These are phyloP conservation scores for Aspergillus fructus DNA, from an alignment of 2,329 filamentous ascomycete genomes.

Conservation along the genomic window DNA sequence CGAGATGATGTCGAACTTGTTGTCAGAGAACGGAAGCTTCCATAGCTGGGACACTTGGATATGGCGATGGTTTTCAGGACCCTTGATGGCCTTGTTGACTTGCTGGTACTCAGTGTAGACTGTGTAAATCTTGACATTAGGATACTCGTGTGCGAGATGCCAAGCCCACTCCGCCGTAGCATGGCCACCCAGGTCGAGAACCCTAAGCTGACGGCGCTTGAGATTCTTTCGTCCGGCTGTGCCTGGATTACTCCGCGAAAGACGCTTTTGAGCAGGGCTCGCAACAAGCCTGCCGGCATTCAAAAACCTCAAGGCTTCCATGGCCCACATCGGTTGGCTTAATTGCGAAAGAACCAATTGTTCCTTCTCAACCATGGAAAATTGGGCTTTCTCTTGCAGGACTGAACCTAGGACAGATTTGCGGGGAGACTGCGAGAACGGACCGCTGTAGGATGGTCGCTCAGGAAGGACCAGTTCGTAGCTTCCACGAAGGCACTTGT, in stretches of 20 bases:
- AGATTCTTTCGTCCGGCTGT: slow-evolving; percentile 23
- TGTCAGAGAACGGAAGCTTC: slow-evolving; percentile 78
- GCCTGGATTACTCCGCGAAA: slow-evolving; percentile 30
- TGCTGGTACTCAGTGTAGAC: slow-evolving; percentile 74
- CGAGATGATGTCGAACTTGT: slow-evolving; percentile 88
- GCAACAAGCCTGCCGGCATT: slow-evolving; percentile 61
- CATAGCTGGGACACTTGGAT: slow-evolving; percentile 75
- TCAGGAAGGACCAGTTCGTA: slow-evolving; percentile 73
- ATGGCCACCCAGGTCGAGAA: slow-evolving; percentile 85
- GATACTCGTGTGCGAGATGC: slow-evolving; percentile 84
- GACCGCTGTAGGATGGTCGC: slow-evolving; percentile 68
- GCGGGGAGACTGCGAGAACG: slow-evolving; percentile 69
- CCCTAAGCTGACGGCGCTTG: slow-evolving; percentile 55
- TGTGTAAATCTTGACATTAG: slow-evolving; percentile 82
- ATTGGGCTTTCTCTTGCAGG: slow-evolving; percentile 48
- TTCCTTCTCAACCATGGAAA: slow-evolving; percentile 65
- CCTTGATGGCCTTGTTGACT: slow-evolving; percentile 73
- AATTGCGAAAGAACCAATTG: slow-evolving; percentile 74
- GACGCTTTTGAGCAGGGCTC: slow-evolving; percentile 48
- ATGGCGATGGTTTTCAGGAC: slow-evolving; percentile 83
- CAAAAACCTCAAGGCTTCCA: slow-evolving; percentile 61
- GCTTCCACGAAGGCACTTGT: slow-evolving; percentile 79
- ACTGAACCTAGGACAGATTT: slow-evolving; percentile 65
- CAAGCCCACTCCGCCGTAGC: slow-evolving; percentile 91
- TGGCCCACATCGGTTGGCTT: slow-evolving; percentile 59